Evolutionary conservation across 108 stramenopile species (phyloP), one percentile per base, ranked within the genome.

Genomic region (Cyclotella sp.): DNA sequence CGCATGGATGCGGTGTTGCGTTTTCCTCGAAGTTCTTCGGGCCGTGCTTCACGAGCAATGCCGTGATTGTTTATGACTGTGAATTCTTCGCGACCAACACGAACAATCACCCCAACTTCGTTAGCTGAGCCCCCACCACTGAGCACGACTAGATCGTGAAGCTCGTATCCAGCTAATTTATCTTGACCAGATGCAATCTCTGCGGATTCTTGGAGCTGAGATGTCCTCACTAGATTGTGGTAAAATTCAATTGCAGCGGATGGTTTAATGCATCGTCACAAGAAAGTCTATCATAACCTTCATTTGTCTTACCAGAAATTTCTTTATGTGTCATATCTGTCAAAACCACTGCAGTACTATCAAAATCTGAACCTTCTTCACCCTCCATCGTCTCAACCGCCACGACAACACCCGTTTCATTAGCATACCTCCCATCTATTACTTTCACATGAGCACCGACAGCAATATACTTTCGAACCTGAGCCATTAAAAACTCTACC

Each of bases 361-460:
- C 92, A 42, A 73, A 82, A 22, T 82, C 80, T 19, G 81, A 68
- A 22, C 46, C 73, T 26, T 72, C 87, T 53, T 92, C 93, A 8
- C 93, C 93, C 41, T 95, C 93, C 29, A 91, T 54, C 53, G 84
- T 66, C 72, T 94, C 93, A 16, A 97, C 88, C 27, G 90, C 91
- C 15, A 96, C 94, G 24, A 99, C 96, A 49, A 87, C 92, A 72
- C 98, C 98, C 19, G 98, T 99, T 76, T 98, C 96, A 66, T 97
- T 97, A 26, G 93, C 87, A 80, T 97, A 97, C 24, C 93, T 83
- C 40, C 99, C 98, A 78, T 96, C 96, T 42, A 90, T 95, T 18
- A 99, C 96, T 80, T 98, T 97, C 24, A 98, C 99, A 84, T 98
- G 98, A 10, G 88, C 92, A 54, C 98, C 99, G 15, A 96, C 87